A percentile compares a stretch with the other conserved stretches of the same genome.
phyloP scores from a whole-genome alignment of 805 yeast species.

The Candida suzukii region DNA sequence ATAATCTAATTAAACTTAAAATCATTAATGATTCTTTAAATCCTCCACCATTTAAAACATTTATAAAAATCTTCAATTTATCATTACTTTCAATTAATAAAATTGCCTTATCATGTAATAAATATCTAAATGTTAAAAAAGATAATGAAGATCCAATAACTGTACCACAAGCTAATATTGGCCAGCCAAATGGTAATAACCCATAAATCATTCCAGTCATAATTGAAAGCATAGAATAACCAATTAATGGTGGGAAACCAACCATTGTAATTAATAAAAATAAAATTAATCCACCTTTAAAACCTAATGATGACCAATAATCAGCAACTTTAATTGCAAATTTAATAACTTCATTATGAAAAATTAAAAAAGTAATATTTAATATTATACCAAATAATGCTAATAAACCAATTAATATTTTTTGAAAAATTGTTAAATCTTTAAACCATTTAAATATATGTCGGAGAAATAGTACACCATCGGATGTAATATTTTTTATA shows the following conservation, averaged over 20 bases:
- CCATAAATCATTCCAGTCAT: constrained; percentile 82
- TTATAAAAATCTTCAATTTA: constrained; percentile 66
- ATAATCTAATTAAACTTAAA: constrained; percentile 66
- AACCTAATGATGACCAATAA: constrained; percentile 26
- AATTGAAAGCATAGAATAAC: constrained; percentile 64
- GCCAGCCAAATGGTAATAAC: constrained; percentile 67
- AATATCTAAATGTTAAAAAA: constrained; percentile 57
- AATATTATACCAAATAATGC: constrained; percentile 2
- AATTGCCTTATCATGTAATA: constrained; percentile 51
- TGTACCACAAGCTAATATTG: constrained; percentile 61
- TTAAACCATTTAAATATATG: constrained; percentile 1
- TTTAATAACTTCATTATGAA: constrained; percentile 30
- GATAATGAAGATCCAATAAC: constrained; percentile 70
- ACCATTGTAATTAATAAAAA: constrained; percentile 52
- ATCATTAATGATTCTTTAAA: constrained; percentile 55
- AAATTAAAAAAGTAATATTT: constrained; percentile 19
- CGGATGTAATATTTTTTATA: constrained; percentile 2
- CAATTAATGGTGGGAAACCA: constrained; percentile 87
- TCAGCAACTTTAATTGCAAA: constrained; percentile 37
- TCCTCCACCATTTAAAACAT: constrained; percentile 53
- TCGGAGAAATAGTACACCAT: constrained; percentile 3
- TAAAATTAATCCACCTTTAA: constrained; percentile 30
- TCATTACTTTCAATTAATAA: constrained; percentile 53
- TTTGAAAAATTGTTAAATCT: neutral
- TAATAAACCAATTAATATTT: constrained; percentile 6